These are phyloP conservation scores for Dendrobium chrysotoxum DNA, from an alignment of 106 monocot species.

Conservation along the genomic window DNA sequence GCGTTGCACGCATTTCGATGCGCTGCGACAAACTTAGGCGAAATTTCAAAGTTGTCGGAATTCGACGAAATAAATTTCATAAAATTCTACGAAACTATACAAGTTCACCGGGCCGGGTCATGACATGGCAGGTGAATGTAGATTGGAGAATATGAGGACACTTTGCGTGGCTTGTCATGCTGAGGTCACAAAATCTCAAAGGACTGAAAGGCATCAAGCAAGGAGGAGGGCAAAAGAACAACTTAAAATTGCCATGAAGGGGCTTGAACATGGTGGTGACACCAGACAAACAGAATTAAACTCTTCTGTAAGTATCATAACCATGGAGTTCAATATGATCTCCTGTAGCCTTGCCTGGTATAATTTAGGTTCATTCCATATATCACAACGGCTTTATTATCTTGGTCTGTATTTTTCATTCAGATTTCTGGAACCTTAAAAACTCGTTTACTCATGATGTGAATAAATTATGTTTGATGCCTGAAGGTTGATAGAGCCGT, in stretches of 20 bases:
- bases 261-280: constrained; percentile 14
- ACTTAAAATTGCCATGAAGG: constrained; percentile 46
- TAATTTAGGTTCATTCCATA: too few relatives aligned
- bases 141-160: constrained; percentile 92
- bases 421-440: not conserved
- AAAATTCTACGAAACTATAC: too few relatives aligned
- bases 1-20: too few relatives aligned
- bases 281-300: too few relatives aligned
- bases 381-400: not conserved
- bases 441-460: not conserved
- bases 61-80: too few relatives aligned
- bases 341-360: too few relatives aligned
- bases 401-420: not conserved
- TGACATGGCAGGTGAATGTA: constrained; percentile 94
- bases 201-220: constrained; percentile 24
- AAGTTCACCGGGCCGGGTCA: too few relatives aligned
- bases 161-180: constrained; percentile 94
- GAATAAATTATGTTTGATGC: not conserved
- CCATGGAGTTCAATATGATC: not conserved
- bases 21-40: too few relatives aligned
- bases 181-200: constrained; percentile 70
- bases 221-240: constrained; percentile 51
- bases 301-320: constrained; percentile 9
- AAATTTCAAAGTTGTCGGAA: too few relatives aligned
- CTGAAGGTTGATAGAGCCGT: constrained; percentile 7